Base-by-base conservation (phyloP, 495 filamentous ascomycete genomes). In the Penicillium angulare region DNA sequence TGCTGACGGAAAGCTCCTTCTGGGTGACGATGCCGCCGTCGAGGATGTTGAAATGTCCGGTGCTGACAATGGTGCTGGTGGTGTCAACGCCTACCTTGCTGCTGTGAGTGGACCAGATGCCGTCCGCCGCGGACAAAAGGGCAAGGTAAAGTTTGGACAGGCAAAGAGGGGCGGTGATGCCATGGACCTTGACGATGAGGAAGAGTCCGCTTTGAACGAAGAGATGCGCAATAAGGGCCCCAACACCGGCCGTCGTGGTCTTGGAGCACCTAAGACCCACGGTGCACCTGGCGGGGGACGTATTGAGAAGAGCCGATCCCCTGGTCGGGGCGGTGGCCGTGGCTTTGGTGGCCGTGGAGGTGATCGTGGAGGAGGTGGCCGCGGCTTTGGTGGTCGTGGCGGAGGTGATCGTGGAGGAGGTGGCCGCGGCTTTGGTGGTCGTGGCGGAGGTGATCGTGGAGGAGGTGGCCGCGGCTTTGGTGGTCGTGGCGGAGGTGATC, bases 41-140 rank as follows among this genome's bases (percentile, higher is more conserved):
- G 63, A 65, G 3, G 82, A 80, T 34, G 84, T 72, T 12, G 85
- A 84, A 69, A 83, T 82, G 68, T 69, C 80, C 29, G 87, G 87
- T 59, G 75, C 69, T 20, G 74, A 58, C 17, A 73, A 71, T 47
- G 69, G 68, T 40, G 48, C 59, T 0, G 72, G 71, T 21, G 84
- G 90, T 13, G 85, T 97, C 16, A 88, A 89, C 56, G 93, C 93
- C 24, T 98, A 97, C 66, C 89, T 98, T 12, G 84, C 87, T 31
- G 95, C 95, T 17, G 84, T 98, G 29, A 85, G 83, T 52, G 88
- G 95, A 42, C 85, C 86, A 50, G 89, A 96, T 67, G 87, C 86
- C 2, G 84, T 88, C 27, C 83, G 84, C 49, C 79, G 90, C 27
- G 93, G 95, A 17, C 85, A 88, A 56, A 82, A 86, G 46, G 91